phyloP scores from a whole-genome alignment of 2,329 filamentous ascomycete species.

The Ambrosiella xylebori region DNA sequence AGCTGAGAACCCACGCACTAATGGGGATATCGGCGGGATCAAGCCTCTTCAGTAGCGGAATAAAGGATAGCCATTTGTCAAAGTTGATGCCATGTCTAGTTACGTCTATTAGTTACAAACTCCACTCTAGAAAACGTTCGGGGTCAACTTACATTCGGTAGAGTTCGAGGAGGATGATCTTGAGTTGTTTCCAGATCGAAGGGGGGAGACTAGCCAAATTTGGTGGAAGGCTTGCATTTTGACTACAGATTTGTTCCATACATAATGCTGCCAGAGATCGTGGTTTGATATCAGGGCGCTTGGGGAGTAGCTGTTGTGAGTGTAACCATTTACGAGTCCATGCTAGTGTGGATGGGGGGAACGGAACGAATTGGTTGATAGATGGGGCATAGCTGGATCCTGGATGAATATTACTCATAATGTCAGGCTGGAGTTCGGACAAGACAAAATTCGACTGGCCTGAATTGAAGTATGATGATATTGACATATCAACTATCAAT shows the following conservation, averaged over 20 bases:
- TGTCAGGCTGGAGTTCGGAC: too few relatives aligned
- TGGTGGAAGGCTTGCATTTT: neutral
- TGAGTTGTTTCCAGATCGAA: neutral
- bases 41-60: neutral
- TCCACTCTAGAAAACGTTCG: too few relatives aligned
- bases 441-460: too few relatives aligned
- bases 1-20: slow-evolving; percentile 1
- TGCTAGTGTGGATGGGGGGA: neutral
- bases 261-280: slow-evolving; percentile 1
- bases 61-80: slow-evolving; percentile 4
- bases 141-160: too few relatives aligned
- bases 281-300: neutral
- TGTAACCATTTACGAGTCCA: slow-evolving; percentile 4
- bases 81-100: slow-evolving; percentile 6
- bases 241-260: slow-evolving; percentile 1
- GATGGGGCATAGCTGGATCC: neutral
- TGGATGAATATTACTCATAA: too few relatives aligned
- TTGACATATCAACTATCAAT: neutral
- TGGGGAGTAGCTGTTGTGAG: neutral
- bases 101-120: neutral
- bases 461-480: neutral
- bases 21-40: neutral
- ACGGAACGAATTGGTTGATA: neutral
- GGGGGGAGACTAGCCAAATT: too few relatives aligned
- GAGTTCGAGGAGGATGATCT: neutral